phyloP scores from a whole-genome alignment of 129 eudicot genomes.

The Flaveria robusta region DNA sequence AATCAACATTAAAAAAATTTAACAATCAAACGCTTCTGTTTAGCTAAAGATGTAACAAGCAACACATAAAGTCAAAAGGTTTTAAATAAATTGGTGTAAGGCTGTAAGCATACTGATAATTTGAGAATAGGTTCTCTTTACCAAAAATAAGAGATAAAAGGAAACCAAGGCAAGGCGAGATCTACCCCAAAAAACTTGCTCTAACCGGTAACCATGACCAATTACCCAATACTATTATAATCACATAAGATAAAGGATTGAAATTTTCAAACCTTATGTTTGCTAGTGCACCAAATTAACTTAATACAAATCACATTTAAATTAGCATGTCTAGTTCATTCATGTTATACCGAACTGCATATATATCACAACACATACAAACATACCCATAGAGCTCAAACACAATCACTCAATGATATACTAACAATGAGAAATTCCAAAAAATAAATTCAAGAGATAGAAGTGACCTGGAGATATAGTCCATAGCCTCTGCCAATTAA shows the following conservation, averaged over 20 bases:
- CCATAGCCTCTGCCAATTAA: conserved; percentile 99
- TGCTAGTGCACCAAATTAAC: too few relatives aligned
- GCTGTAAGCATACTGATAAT: not conserved
- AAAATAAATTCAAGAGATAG: not conserved
- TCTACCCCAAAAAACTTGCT: not conserved
- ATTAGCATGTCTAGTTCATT: conserved; percentile 2
- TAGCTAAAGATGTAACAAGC: conserved; percentile 4
- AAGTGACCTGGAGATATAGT: conserved; percentile 68
- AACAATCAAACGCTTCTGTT: not conserved
- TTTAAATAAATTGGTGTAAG: not conserved
- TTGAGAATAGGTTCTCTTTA: not conserved
- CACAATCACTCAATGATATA: not conserved
- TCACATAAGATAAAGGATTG: not conserved
- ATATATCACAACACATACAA: not conserved
- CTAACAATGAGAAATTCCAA: not conserved
- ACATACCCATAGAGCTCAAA: conserved; percentile 14
- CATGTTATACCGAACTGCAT: conserved; percentile 7
- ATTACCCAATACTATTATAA: not conserved
- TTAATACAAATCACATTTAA: not conserved
- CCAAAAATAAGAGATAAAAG: too few relatives aligned
- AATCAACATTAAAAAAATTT: not conserved
- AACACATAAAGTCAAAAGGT: conserved; percentile 8
- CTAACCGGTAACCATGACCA: not conserved
- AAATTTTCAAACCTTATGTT: not conserved
- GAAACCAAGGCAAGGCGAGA: not conserved